phyloP scores from a whole-genome alignment of 306 rosid genomes.

The Cicer chorassanicum region DNA sequence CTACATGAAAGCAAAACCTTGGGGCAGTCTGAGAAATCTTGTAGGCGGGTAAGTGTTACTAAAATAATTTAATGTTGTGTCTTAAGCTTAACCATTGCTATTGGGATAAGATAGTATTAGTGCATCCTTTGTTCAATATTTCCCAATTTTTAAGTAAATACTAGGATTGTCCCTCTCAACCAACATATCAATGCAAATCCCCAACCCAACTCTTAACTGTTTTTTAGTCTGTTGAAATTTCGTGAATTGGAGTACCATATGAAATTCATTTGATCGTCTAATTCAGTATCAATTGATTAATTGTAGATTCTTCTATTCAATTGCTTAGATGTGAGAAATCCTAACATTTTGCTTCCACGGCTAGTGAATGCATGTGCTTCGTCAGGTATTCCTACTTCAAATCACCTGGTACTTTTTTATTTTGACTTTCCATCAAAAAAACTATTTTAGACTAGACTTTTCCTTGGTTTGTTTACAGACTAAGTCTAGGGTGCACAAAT shows the following conservation, averaged over 20 bases:
- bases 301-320: constrained; percentile 82
- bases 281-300: constrained; percentile 33
- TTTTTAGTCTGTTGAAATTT: constrained; percentile 12
- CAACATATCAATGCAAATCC: constrained; percentile 18
- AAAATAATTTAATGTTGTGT: constrained; percentile 8
- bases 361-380: constrained; percentile 70
- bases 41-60: constrained; percentile 36
- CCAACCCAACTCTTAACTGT: constrained; percentile 14
- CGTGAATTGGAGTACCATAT: neutral
- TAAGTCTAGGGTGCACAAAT: too few species aligned
- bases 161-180: constrained; percentile 6
- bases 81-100: constrained; percentile 7
- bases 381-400: constrained; percentile 60
- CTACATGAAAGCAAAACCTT: constrained; percentile 36
- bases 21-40: constrained; percentile 49
- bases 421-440: constrained; percentile 10
- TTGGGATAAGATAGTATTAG: constrained; percentile 18
- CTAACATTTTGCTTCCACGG: constrained; percentile 67
- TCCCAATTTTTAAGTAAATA: neutral
- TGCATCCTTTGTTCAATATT: constrained; percentile 18
- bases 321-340: constrained; percentile 81
- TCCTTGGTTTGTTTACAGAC: neutral
- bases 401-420: constrained; percentile 25
- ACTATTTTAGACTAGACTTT: constrained; percentile 1
- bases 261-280: constrained; percentile 6